These are phyloP conservation scores for Xylaria arbuscula DNA, from an alignment of 2,329 filamentous ascomycete genomes.

Conservation along the genomic window DNA sequence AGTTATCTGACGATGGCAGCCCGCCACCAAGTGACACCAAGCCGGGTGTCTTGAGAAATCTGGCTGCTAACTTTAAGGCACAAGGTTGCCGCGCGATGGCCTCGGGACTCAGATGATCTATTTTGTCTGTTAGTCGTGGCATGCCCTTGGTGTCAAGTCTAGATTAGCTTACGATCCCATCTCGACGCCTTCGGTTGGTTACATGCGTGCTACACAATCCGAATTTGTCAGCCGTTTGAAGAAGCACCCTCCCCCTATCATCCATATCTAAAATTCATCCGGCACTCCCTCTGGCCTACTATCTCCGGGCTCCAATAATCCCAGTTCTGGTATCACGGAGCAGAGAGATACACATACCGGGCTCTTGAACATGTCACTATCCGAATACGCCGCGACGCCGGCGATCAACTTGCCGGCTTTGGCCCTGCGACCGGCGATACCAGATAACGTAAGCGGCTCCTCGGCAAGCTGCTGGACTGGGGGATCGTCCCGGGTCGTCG, in stretches of 20 bases:
- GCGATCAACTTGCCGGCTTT: slow-evolving; percentile 79
- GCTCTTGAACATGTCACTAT: slow-evolving; percentile 86
- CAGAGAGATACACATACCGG: slow-evolving; percentile 59
- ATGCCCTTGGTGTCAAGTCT: neutral
- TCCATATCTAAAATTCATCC: too few species aligned
- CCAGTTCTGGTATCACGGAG: neutral
- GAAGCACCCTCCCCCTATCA: neutral
- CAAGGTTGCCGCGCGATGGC: slow-evolving; percentile 70
- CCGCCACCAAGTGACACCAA: slow-evolving; percentile 94
- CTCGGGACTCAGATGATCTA: slow-evolving; percentile 71
- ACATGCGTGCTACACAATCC: slow-evolving; percentile 53
- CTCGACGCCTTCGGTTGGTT: slow-evolving; percentile 80
- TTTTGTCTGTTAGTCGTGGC: slow-evolving; percentile 25
- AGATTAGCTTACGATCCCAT: slow-evolving; percentile 79
- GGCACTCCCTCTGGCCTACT: neutral
- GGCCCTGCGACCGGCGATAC: slow-evolving; percentile 73
- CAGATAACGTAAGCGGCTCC: slow-evolving; percentile 67
- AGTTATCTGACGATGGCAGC: slow-evolving; percentile 87
- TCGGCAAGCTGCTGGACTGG: slow-evolving; percentile 40
- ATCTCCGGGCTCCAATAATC: neutral
- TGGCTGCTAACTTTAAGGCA: slow-evolving; percentile 85
- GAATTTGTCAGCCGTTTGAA: slow-evolving; percentile 36
- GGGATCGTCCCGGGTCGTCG: slow-evolving; percentile 26
- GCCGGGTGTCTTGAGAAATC: slow-evolving; percentile 80
- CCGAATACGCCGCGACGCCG: slow-evolving; percentile 79